Base-by-base conservation (phyloP, 2,329 filamentous ascomycete species). In the Penicillium polonicum region DNA sequence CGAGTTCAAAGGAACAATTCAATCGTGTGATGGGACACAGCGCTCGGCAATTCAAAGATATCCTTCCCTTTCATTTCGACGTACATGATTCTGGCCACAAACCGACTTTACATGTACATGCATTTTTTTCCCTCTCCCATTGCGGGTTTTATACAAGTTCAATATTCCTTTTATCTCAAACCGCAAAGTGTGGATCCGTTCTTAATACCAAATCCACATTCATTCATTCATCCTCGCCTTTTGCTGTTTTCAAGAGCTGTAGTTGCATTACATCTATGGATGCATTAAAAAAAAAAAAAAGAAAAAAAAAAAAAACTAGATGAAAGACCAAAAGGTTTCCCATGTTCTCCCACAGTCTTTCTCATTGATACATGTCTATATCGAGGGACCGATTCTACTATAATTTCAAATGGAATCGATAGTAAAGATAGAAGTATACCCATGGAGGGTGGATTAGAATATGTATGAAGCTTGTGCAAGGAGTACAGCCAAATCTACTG, bases 1-100 rank as follows among this genome's bases (percentile, higher is more conserved):
- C 69, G 65, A 43, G 38, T 45, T 10, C 60, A 50, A 23, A 49
- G 43, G 36, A 53, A 59, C 8, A 46, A 50, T 27, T 60, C 57
- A 6, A 31, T 59, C 5, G 61, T 62, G 23, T 65, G 52, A 57
- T 43, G 6, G 29, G 19, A 29, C 9, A 17, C 27, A 12, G 1
- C 6, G 10, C 29, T 35, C 31, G 2, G 12, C n/a, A 52, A 8
- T 43, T 19, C 36, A 19, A 27, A 10, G 41, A n/a, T 21, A 35
- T 15, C 13, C 7, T 31, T 42, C 19, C 38, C 15, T 23, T 35
- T 8, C 33, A n/a, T 27, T 35, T 15, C 7, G 23, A 27, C 35
- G 44, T 42, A 35, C 36, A 35, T 23, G 13, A 42, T 27, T 29
- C 6, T 50, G 19, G 19, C 36, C 29, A 49, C 29, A 33, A 23